Evolutionary conservation across 2,329 filamentous ascomycete genomes (phyloP), one percentile per base, ranked within the genome.

Genomic region (Chrysoporthe austroafricana): DNA sequence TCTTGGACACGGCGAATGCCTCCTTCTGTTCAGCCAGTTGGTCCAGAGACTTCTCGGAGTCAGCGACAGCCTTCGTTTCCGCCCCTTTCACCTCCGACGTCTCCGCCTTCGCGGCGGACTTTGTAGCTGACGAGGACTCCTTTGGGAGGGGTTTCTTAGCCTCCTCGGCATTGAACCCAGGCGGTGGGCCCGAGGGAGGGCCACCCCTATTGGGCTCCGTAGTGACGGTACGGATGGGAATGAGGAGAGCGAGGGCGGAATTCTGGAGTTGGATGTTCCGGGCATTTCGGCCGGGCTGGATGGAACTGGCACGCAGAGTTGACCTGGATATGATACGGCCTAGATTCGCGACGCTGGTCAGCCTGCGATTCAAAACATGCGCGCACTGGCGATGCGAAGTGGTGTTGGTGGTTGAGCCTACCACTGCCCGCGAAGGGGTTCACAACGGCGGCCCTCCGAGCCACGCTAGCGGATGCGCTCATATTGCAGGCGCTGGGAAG

Each of bases 161-260:
- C 81, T 93, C 85, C 75, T 95, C 90, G n/a, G 92, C 84, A 77
- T 96, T 94, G 84, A 97, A 97, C 39, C 94, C 94, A 16, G 94
- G 94, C 67, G 94, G 94, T 57, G 93, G 94, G 61, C 87, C 89
- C 65, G 85, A 83, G 63, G 86, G 82, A 46, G 79, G 79, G 36
- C 80, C 77, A 69, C 83, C 80, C 64, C 84, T 78, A 66, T 82
- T 81, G 76, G 86, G 84, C 68, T 89, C 86, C 73, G 88, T 90
- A 59, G 85, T 83, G 73, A 89, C 80, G 73, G 79, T 78, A 75
- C 88, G 85, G 67, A 82, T 75, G 21, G 87, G 86, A 64, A 89
- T 82, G 67, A 89, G 77, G 46, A 90, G 80, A 58, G 86, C 86
- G 72, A 88, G 79, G 18, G 85, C 85, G 36, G 85, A 79, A 62